These are phyloP conservation scores for Tephrocybe sp. DNA, from an alignment of 768 basidiomycete species.

Conservation along the genomic window DNA sequence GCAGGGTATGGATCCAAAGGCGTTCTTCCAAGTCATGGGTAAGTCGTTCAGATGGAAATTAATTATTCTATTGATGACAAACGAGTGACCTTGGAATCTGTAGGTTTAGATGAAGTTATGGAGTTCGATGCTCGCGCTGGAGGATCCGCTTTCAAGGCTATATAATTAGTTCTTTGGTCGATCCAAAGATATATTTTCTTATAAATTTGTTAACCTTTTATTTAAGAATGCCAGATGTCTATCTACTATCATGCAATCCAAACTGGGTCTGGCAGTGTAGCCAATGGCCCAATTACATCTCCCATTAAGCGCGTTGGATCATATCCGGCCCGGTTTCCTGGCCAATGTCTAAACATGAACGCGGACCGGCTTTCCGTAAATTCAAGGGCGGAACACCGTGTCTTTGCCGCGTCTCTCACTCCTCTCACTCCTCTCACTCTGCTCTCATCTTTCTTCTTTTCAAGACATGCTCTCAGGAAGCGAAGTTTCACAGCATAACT, in stretches of 20 bases:
- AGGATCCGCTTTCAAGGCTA: conserved; percentile 54
- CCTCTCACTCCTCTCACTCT: neutral
- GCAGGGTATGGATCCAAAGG: conserved; percentile 73
- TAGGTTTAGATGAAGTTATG: conserved; percentile 55
- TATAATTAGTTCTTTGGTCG: conserved; percentile 35
- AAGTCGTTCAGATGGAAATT: conserved; percentile 20
- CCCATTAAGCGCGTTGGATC: too few species aligned
- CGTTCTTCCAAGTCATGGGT: conserved; percentile 81
- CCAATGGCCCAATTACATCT: too few species aligned
- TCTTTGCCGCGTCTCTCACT: neutral
- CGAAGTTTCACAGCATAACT: conserved; percentile 56
- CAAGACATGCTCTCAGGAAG: conserved; percentile 37
- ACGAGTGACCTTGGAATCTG: neutral
- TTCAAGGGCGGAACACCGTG: too few species aligned
- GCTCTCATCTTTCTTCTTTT: conserved; percentile 21
- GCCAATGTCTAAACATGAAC: too few species aligned
- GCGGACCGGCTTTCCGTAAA: too few species aligned
- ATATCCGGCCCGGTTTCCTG: too few species aligned
- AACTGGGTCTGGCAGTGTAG: too few species aligned
- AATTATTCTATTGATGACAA: neutral
- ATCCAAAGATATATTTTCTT: neutral
- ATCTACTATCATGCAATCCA: too few species aligned
- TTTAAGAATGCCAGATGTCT: too few species aligned
- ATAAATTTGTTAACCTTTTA: too few species aligned
- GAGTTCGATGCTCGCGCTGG: conserved; percentile 58